These are phyloP conservation scores for Xerocomellus amylosporus DNA, from an alignment of 768 basidiomycete species.

Conservation along the genomic window DNA sequence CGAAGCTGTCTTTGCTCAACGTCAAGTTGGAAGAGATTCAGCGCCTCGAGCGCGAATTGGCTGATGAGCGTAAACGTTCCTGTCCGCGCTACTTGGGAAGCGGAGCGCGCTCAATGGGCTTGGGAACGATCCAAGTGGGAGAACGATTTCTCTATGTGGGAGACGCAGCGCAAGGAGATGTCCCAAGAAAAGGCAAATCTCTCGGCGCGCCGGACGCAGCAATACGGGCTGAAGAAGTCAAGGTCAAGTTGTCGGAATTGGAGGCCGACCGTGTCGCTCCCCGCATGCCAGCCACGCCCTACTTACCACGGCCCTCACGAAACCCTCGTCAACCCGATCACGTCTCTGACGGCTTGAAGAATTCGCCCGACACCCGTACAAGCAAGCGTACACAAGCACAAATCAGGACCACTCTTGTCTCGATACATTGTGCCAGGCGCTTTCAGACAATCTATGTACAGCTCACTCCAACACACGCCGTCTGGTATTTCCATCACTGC, in stretches of 20 bases:
- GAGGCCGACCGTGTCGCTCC: constrained; percentile 16
- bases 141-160: constrained; percentile 11
- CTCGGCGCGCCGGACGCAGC: constrained; percentile 6
- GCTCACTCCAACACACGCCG: not conserved
- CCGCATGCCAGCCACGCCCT: too few relatives aligned
- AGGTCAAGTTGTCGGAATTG: constrained; percentile 10
- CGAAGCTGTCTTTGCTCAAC: constrained; percentile 46
- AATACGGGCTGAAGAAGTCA: constrained; percentile 12
- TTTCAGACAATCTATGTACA: not conserved
- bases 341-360: too few relatives aligned
- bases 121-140: constrained; percentile 24
- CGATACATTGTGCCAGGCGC: too few relatives aligned
- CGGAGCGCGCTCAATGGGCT: constrained; percentile 26
- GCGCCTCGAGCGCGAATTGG: constrained; percentile 33
- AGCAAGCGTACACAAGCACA: too few relatives aligned
- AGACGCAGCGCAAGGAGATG: constrained; percentile 15
- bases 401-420: too few relatives aligned
- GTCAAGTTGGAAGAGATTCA: constrained; percentile 52
- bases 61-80: constrained; percentile 12
- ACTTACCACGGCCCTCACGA: too few relatives aligned
- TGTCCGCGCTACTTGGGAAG: constrained; percentile 22
- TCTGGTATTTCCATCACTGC: constrained; percentile 10
- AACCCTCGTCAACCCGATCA: too few relatives aligned
- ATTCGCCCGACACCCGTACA: too few relatives aligned
- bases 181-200: constrained; percentile 14